These are phyloP conservation scores for Trichoderma sp. DNA, from an alignment of 2,329 filamentous ascomycete genomes.

Conservation along the genomic window DNA sequence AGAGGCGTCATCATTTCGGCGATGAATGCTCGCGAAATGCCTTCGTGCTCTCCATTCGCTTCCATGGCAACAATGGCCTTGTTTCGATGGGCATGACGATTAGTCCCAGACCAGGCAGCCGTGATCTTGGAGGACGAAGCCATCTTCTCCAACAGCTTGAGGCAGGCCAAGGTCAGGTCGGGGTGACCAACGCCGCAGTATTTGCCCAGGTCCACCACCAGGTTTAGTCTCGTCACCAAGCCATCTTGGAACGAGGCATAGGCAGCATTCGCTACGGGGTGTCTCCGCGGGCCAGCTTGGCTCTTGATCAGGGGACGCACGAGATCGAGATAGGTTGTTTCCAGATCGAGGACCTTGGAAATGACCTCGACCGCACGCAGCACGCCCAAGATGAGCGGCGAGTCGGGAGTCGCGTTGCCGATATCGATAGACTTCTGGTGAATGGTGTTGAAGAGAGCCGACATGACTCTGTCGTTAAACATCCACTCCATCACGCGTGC, in stretches of 20 bases:
- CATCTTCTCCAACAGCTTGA: conserved; percentile 82
- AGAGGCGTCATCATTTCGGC: conserved; percentile 68
- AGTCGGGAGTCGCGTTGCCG: conserved; percentile 71
- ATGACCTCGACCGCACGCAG: conserved; percentile 82
- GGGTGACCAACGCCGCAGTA: conserved; percentile 86
- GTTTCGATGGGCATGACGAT: conserved; percentile 68
- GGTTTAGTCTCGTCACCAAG: conserved; percentile 74
- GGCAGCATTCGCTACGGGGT: conserved; percentile 66
- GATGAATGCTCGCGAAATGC: conserved; percentile 74
- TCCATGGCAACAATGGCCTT: conserved; percentile 88
- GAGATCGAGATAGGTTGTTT: conserved; percentile 88
- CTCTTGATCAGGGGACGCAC: conserved; percentile 76
- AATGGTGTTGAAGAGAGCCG: conserved; percentile 74
- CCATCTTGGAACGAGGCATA: conserved; percentile 93
- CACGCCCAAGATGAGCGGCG: conserved; percentile 78
- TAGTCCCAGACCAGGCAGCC: conserved; percentile 64
- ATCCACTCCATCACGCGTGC: conserved; percentile 97
- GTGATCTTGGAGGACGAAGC: conserved; percentile 81
- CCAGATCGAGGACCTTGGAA: conserved; percentile 78
- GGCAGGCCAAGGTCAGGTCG: conserved; percentile 74
- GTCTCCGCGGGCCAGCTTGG: conserved; percentile 60
- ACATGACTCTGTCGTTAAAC: conserved; percentile 88
- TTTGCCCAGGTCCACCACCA: conserved; percentile 80
- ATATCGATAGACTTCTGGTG: conserved; percentile 76
- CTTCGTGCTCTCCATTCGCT: conserved; percentile 74